A percentile compares a stretch with the other conserved stretches of the same genome.
phyloP scores from a whole-genome alignment of 495 filamentous ascomycete genomes.

The Symbiotaphrina buchneri region DNA sequence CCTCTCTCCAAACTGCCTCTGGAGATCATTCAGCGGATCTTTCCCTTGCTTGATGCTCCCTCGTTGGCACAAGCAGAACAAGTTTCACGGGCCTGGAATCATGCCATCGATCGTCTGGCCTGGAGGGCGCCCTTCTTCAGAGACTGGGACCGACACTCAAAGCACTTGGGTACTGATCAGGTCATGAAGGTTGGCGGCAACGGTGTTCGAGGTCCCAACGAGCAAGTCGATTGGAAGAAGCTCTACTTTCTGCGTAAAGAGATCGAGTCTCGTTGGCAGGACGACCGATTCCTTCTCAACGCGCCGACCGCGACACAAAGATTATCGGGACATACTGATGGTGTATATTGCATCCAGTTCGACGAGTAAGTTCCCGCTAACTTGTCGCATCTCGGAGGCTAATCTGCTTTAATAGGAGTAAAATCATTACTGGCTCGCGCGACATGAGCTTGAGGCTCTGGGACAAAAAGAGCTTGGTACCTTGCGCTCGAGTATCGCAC shows the following conservation, averaged over 20 bases:
- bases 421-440: conserved; percentile 90
- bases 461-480: too few species aligned
- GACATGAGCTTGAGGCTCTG: conserved; percentile 90
- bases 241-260: conserved; percentile 56
- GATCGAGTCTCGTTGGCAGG: conserved; percentile 57
- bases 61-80: conserved; percentile 35
- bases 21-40: conserved; percentile 51
- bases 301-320: too few species aligned
- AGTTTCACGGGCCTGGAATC: conserved; percentile 43
- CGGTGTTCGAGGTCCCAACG: conserved; percentile 24
- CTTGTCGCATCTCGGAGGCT: conserved; percentile 2
- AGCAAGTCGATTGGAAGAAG: conserved; percentile 59
- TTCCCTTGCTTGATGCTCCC: conserved; percentile 44
- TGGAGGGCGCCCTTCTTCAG: conserved; percentile 39
- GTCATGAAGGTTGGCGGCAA: conserved; percentile 12
- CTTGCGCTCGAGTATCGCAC: too few species aligned
- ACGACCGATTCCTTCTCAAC: conserved; percentile 53
- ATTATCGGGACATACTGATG: conserved; percentile 87
- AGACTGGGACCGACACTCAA: conserved; percentile 21
- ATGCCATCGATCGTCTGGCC: conserved; percentile 55
- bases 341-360: conserved; percentile 93
- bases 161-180: conserved; percentile 8
- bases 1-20: conserved; percentile 41
- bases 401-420: conserved; percentile 32
- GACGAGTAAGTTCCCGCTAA: conserved; percentile 44